A percentile compares a stretch with the other conserved stretches of the same genome.
These are phyloP conservation scores for Ceratocystis alfenasii DNA, from an alignment of 2,329 filamentous ascomycete genomes.

Conservation along the genomic window DNA sequence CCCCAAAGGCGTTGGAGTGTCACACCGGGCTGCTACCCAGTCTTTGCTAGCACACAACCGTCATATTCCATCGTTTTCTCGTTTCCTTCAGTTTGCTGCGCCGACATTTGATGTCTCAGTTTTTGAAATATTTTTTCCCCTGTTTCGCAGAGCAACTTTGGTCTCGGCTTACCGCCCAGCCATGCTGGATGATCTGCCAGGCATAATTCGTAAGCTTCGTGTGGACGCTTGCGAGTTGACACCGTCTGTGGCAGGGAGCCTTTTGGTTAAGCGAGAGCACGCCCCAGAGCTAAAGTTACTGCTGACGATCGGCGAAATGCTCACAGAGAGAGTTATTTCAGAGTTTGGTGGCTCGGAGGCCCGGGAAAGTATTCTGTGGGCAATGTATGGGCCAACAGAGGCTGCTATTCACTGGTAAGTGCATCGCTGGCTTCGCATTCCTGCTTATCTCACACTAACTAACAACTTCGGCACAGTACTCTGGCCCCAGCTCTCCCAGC, in stretches of 20 bases:
- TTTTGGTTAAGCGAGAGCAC: constrained; percentile 54
- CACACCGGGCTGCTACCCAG: constrained; percentile 69
- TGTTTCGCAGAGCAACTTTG: constrained; percentile 61
- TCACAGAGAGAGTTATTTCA: constrained; percentile 61
- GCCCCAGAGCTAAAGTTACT: constrained; percentile 59
- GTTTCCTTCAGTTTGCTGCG: constrained; percentile 84
- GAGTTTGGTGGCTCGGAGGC: constrained; percentile 58
- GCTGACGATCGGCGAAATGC: constrained; percentile 86
- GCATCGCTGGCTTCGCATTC: background rate
- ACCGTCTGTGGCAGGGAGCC: constrained; percentile 69
- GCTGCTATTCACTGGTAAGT: constrained; percentile 70
- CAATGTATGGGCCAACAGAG: constrained; percentile 91
- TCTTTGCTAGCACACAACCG: constrained; percentile 69
- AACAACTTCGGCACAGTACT: constrained; percentile 41
- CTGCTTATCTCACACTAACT: background rate
- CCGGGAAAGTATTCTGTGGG: constrained; percentile 59
- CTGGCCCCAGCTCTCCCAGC: constrained; percentile 52
- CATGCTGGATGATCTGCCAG: constrained; percentile 65
- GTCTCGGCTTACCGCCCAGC: constrained; percentile 55
- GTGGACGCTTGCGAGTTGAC: constrained; percentile 83
- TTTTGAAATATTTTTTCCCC: constrained; percentile 87
- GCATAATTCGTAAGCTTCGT: constrained; percentile 48
- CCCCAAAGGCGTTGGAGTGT: constrained; percentile 77
- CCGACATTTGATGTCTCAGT: constrained; percentile 91
- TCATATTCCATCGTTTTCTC: constrained; percentile 61